Conservation (phyloP, 352 stramenopile species). For the Pythium periplocum region DNA sequence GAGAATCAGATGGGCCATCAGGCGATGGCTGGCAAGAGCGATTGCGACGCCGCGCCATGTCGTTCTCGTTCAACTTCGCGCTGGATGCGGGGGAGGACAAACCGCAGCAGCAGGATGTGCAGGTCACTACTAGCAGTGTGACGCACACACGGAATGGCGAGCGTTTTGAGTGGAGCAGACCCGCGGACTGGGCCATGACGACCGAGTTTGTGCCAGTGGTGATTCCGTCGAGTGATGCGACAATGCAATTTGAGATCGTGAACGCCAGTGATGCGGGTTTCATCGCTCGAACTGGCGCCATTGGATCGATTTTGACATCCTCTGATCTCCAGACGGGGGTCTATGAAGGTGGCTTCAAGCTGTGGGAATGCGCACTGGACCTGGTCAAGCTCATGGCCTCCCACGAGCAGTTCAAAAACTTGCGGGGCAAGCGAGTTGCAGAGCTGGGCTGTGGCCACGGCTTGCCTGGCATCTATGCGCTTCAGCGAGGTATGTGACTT, state of each 20-base stretch:
- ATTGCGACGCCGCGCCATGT: constrained; percentile 4
- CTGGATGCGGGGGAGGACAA: constrained; percentile 18
- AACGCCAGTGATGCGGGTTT: constrained; percentile 52
- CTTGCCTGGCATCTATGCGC: constrained; percentile 68
- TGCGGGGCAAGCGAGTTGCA: constrained; percentile 38
- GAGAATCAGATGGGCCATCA: no score
- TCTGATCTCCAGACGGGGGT: constrained; percentile 74
- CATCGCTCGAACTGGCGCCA: constrained; percentile 44
- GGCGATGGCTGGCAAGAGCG: no score
- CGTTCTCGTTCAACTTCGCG: constrained; percentile 73
- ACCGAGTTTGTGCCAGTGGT: constrained; percentile 28
- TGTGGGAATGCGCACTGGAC: constrained; percentile 81
- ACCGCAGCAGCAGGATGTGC: not conserved
- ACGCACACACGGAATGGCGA: constrained; percentile 40
- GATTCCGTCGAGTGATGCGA: constrained; percentile 8
- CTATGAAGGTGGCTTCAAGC: constrained; percentile 85
- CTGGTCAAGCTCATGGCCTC: constrained; percentile 35
- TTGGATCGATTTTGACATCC: constrained; percentile 60
- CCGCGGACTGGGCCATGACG: not conserved
- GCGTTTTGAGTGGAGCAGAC: constrained; percentile 35
- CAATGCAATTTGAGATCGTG: constrained; percentile 47
- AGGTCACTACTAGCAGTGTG: not conserved
- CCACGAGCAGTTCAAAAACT: constrained; percentile 17
- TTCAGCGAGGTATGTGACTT: constrained; percentile 40
- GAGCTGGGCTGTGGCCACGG: constrained; percentile 80